phyloP scores from a whole-genome alignment of 495 filamentous ascomycete genomes.

The Podospora bellae-mahoneyi region DNA sequence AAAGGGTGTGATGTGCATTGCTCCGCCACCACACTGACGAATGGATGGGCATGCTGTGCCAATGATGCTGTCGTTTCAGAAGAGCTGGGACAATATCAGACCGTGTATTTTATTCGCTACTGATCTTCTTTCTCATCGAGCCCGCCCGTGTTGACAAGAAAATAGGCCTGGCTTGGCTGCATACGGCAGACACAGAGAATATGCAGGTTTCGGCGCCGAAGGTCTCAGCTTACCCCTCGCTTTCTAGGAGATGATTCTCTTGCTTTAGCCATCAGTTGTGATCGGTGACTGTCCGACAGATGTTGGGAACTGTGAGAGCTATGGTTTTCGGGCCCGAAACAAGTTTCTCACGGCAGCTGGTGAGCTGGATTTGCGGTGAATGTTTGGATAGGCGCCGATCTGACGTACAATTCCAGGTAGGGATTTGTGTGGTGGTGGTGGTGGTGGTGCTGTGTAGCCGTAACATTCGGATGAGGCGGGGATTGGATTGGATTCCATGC shows the following conservation, averaged over 20 bases:
- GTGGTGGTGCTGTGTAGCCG: background rate
- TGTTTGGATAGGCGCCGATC: background rate
- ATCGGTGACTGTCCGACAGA: background rate
- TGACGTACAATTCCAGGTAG: background rate
- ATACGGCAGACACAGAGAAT: background rate
- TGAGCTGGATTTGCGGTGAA: background rate
- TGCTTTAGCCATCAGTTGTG: background rate
- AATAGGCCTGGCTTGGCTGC: background rate
- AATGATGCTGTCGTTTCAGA: background rate
- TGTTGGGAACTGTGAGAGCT: background rate
- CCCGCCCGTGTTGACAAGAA: background rate
- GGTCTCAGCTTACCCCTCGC: background rate
- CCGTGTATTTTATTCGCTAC: background rate
- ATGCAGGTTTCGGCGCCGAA: constrained; percentile 4
- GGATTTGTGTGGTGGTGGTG: background rate
- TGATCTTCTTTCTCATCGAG: background rate
- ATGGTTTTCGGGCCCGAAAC: too few species aligned
- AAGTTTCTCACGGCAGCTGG: background rate
- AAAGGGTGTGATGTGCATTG: background rate
- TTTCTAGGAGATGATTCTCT: background rate
- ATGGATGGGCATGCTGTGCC: background rate
- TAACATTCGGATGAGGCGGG: background rate
- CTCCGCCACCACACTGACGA: background rate
- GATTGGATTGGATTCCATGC: background rate
- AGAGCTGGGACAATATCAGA: background rate